phyloP scores from a whole-genome alignment of 768 basidiomycete species.

The Suillus placidus region DNA sequence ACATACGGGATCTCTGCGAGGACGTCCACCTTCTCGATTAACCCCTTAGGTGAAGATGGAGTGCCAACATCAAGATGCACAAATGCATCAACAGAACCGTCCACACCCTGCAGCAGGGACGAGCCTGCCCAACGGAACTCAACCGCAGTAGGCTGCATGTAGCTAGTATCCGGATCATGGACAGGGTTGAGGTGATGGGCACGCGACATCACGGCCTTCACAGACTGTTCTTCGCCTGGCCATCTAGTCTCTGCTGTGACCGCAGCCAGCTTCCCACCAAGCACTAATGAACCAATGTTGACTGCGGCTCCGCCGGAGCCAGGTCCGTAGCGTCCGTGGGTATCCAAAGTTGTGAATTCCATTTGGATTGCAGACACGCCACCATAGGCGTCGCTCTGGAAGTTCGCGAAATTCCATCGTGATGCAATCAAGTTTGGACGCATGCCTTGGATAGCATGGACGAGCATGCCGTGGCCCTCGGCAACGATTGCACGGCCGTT shows the following conservation, averaged over 20 bases:
- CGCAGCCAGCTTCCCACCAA: slow-evolving; percentile 72
- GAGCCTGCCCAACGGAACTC: slow-evolving; percentile 79
- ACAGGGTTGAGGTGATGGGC: slow-evolving; percentile 62
- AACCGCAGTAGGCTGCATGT: slow-evolving; percentile 69
- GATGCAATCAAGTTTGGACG: slow-evolving; percentile 91
- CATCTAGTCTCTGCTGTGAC: slow-evolving; percentile 82
- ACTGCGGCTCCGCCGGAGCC: slow-evolving; percentile 84
- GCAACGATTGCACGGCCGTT: slow-evolving; percentile 61
- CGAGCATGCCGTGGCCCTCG: slow-evolving; percentile 79
- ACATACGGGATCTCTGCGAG: slow-evolving; percentile 94
- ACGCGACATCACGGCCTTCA: slow-evolving; percentile 60
- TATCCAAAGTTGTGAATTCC: slow-evolving; percentile 88
- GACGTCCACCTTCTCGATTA: slow-evolving; percentile 93
- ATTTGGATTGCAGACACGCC: slow-evolving; percentile 89
- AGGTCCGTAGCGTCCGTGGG: slow-evolving; percentile 75
- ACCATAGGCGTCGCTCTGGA: slow-evolving; percentile 73
- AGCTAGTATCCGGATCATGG: slow-evolving; percentile 80
- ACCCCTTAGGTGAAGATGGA: slow-evolving; percentile 61
- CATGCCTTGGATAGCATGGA: slow-evolving; percentile 99
- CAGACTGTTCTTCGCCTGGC: slow-evolving; percentile 58
- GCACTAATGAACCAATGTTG: slow-evolving; percentile 84
- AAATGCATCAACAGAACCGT: slow-evolving; percentile 58
- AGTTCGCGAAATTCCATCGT: slow-evolving; percentile 94
- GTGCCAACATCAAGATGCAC: slow-evolving; percentile 61
- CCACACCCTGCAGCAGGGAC: slow-evolving; percentile 54